Conservation (phyloP, 768 basidiomycete species). For the Tephrocybe sp. region DNA sequence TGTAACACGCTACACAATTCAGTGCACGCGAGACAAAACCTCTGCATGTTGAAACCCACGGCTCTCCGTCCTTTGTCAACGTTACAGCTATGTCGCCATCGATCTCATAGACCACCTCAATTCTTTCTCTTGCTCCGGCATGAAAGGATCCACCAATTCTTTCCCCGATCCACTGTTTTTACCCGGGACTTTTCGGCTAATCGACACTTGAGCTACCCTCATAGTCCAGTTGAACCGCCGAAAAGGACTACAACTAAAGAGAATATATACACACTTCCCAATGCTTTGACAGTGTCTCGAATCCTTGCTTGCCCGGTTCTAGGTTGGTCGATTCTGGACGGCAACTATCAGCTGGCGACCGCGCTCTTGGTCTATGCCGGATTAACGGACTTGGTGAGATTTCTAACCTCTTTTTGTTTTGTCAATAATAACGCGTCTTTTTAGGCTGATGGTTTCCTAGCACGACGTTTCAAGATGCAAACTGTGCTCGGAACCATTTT, state of each 20-base stretch:
- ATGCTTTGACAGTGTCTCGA: constrained; percentile 83
- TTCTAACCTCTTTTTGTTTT: constrained; percentile 13
- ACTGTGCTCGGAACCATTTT: constrained; percentile 94
- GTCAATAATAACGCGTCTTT: constrained; percentile 9
- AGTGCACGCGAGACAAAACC: background rate
- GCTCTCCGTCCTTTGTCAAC: constrained; percentile 7
- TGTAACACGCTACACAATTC: constrained; percentile 1
- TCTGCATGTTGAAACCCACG: constrained; percentile 13
- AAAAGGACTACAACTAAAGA: constrained; percentile 52
- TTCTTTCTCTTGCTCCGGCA: background rate
- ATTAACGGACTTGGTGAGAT: constrained; percentile 84
- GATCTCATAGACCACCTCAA: background rate
- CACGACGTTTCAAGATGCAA: constrained; percentile 81
- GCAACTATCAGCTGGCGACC: constrained; percentile 80
- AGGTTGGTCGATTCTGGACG: constrained; percentile 86
- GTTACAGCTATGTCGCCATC: constrained; percentile 6
- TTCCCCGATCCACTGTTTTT: background rate
- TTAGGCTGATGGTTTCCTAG: constrained; percentile 90
- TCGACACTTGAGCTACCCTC: constrained; percentile 13
- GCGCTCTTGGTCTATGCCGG: constrained; percentile 87
- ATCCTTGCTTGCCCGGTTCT: constrained; percentile 88
- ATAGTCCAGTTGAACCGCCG: constrained; percentile 13
- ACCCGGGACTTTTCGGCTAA: constrained; percentile 22
- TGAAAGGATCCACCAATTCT: background rate
- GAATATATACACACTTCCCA: constrained; percentile 95